Conservation (phyloP, 306 rosid species). For the Dryas octopetala region DNA sequence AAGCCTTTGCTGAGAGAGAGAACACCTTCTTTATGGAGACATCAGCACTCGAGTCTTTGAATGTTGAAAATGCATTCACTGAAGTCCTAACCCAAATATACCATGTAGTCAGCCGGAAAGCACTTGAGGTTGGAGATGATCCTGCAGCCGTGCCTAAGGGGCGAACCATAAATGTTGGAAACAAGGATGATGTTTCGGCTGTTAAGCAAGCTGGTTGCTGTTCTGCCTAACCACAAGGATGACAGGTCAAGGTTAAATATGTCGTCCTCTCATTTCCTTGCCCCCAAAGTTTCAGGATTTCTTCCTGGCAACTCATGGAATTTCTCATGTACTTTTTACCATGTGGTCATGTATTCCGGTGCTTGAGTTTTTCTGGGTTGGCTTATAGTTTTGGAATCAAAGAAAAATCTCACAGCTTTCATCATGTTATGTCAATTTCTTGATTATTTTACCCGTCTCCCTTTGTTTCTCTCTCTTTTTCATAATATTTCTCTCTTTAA, state of each 20-base stretch:
- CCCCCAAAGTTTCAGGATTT: constrained; percentile 3
- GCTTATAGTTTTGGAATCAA: constrained; percentile 7
- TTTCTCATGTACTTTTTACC: neutral
- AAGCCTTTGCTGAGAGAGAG: constrained; percentile 53
- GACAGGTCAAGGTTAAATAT: neutral
- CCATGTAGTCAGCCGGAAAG: constrained; percentile 50
- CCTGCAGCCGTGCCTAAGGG: constrained; percentile 52
- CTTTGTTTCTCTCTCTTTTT: neutral
- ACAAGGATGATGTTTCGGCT: constrained; percentile 61
- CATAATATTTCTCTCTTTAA: neutral
- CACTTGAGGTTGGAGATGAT: constrained; percentile 52
- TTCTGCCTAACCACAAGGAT: constrained; percentile 35
- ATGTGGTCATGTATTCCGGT: neutral
- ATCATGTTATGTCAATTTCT: constrained; percentile 5
- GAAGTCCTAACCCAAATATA: constrained; percentile 53
- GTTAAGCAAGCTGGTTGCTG: constrained; percentile 54
- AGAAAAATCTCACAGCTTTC: constrained; percentile 4
- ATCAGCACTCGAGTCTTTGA: constrained; percentile 57
- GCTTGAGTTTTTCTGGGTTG: constrained; percentile 15
- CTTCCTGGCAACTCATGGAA: neutral
- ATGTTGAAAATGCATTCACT: constrained; percentile 57
- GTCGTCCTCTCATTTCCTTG: neutral
- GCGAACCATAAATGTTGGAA: constrained; percentile 48
- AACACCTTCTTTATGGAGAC: constrained; percentile 56
- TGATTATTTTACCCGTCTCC: neutral